Evolutionary conservation across 352 stramenopile genomes (phyloP).

Genomic region (Globisporangium middletonii): DNA sequence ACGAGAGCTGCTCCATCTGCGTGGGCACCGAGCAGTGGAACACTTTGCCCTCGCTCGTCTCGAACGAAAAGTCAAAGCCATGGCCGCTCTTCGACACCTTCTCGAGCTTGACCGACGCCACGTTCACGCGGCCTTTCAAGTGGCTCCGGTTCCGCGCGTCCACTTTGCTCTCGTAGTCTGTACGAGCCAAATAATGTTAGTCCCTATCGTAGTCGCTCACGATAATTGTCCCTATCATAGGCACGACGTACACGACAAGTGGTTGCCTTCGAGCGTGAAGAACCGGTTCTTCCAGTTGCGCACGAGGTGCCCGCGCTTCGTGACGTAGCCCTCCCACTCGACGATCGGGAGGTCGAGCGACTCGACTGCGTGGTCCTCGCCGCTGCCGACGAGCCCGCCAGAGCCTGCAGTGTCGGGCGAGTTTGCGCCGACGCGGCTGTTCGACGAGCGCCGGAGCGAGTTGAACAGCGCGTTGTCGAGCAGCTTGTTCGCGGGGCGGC

Average conservation of each 20-base stretch:
- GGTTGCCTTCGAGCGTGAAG: slow-evolving; percentile 84
- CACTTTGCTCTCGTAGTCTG: slow-evolving; percentile 87
- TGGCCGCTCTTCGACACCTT: slow-evolving; percentile 75
- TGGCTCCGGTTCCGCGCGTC: slow-evolving; percentile 83
- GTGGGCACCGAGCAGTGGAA: slow-evolving; percentile 80
- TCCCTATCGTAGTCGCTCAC: not conserved
- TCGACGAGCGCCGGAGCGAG: slow-evolving; percentile 40
- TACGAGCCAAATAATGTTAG: too few relatives aligned
- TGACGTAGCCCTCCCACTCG: slow-evolving; percentile 89
- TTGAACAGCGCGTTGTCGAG: slow-evolving; percentile 43
- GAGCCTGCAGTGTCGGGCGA: slow-evolving; percentile 5
- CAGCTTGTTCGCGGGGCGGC: slow-evolving; percentile 27
- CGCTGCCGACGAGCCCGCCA: slow-evolving; percentile 2
- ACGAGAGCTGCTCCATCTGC: slow-evolving; percentile 74
- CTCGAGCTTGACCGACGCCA: slow-evolving; percentile 68
- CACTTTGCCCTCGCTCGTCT: slow-evolving; percentile 78
- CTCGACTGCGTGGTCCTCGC: slow-evolving; percentile 60
- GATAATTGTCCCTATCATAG: not conserved
- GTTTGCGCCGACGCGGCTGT: slow-evolving; percentile 26
- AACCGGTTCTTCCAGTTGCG: slow-evolving; percentile 87
- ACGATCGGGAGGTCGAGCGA: slow-evolving; percentile 82
- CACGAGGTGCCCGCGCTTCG: slow-evolving; percentile 83
- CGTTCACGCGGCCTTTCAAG: slow-evolving; percentile 79
- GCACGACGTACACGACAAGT: slow-evolving; percentile 60
- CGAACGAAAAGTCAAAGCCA: slow-evolving; percentile 82